These are phyloP conservation scores for Leishmania amazonensis DNA, from an alignment of 208 protist species.

Conservation along the genomic window DNA sequence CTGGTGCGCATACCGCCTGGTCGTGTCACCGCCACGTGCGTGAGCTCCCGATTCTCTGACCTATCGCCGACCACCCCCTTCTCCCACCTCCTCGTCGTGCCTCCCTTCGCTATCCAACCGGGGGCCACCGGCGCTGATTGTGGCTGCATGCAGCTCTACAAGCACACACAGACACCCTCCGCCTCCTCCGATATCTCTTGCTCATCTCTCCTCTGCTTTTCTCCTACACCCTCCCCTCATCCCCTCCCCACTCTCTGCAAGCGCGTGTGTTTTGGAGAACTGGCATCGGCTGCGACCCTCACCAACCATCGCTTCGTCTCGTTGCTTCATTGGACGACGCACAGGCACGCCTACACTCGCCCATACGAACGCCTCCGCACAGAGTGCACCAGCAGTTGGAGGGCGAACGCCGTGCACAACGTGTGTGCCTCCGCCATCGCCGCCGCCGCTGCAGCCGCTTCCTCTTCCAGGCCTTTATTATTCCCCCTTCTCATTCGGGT, in stretches of 20 bases:
- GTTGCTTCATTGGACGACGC: neutral
- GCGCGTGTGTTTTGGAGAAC: neutral
- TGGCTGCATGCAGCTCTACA: too few species aligned
- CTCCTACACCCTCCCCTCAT: neutral
- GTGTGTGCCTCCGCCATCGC: neutral
- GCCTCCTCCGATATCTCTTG: neutral
- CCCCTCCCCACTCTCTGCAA: neutral
- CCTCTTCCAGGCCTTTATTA: neutral
- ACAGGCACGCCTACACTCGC: neutral
- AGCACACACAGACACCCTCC: neutral
- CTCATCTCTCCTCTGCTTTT: neutral
- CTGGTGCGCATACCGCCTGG: too few species aligned
- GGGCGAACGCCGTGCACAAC: neutral
- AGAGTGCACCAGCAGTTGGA: neutral
- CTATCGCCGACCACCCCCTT: too few species aligned
- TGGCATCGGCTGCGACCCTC: neutral
- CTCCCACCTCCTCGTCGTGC: too few species aligned
- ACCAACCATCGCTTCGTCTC: neutral
- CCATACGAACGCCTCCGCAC: neutral
- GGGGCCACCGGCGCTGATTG: too few species aligned
- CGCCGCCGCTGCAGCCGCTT: neutral
- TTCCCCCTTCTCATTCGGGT: neutral
- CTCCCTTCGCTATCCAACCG: too few species aligned
- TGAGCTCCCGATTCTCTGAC: too few species aligned
- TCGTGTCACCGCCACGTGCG: too few species aligned